Evolutionary conservation across 2,329 filamentous ascomycete genomes (phyloP), one percentile per base, ranked within the genome.

Genomic region (Podosphaera fusca): DNA sequence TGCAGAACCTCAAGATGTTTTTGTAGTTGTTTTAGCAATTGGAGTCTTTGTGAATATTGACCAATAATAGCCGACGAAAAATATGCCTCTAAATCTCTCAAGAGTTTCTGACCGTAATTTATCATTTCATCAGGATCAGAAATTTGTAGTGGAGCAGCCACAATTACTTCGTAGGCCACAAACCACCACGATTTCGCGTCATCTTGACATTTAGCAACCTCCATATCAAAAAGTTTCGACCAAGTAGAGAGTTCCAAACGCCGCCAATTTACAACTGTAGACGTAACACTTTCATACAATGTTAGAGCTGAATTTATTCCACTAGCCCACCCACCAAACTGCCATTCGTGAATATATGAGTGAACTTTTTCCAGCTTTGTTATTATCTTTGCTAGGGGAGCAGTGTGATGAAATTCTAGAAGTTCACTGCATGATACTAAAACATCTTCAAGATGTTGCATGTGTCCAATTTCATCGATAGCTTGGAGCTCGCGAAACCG

Each of bases 181-280:
- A 95, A 98, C 83, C 89, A 98, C 92, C 92, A 98, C 14, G 84
- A 83, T 63, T 81, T 82, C 2, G 90, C 88, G 65, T 87, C 83
- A 54, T 86, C 78, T 30, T 82, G 74, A 63, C 82, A 88, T 64
- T 84, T 87, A 56, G 79, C 75, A 42, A 81, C 76, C 68, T 98
- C 92, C 67, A 85, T 80, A 62, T 95, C 87, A 59, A 98, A 84
- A 2, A 98, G 70, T 47, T 83, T 85, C 40, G 85, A 82, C 92
- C 92, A 98, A 0, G 90, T 95, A 0, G 85, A 84, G 33, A 98
- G 74, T 66, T 98, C 92, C 36, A 98, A 74, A 59, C 89, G 82
- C 60, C 92, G 79, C 94, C 94, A 98, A 66, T 78, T 79, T 57
- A 96, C 83, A 55, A 95, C 83, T 33, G 87, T 78, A 55, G 80